Conservation (phyloP, 2,329 filamentous ascomycete genomes). For the Diaporthe destruens region DNA sequence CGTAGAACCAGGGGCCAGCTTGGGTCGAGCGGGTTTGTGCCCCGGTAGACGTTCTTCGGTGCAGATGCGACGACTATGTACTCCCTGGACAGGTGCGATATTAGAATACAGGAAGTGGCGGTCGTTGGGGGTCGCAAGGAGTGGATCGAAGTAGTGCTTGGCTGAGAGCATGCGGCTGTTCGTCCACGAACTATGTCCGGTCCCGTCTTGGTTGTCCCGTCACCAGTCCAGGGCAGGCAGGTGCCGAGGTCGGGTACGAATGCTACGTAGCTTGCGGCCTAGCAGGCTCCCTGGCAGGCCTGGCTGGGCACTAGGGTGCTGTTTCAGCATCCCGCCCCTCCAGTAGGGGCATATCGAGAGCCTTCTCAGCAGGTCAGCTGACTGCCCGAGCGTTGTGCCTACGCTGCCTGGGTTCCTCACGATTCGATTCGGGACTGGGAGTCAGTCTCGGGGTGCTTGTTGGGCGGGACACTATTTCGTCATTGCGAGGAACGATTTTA, state of each 20-base stretch:
- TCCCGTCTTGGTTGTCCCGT: background rate
- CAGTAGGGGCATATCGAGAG: background rate
- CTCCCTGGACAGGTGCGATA: background rate
- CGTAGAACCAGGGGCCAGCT: slow-evolving; percentile 9
- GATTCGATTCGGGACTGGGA: background rate
- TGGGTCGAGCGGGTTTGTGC: background rate
- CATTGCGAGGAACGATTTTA: background rate
- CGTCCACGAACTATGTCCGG: background rate
- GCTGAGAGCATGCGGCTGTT: background rate
- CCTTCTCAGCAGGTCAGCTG: slow-evolving; percentile 21
- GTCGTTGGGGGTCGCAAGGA: background rate
- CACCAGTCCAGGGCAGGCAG: background rate
- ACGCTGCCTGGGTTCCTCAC: background rate
- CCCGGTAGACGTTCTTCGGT: background rate
- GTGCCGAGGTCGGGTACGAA: slow-evolving; percentile 14
- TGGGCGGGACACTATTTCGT: slow-evolving; percentile 3
- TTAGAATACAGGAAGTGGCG: background rate
- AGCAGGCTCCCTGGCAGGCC: background rate
- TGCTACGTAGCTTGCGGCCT: background rate
- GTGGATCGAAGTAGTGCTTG: slow-evolving; percentile 8
- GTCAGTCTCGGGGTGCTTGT: background rate
- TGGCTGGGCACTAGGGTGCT: slow-evolving; percentile 1
- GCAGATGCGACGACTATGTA: background rate
- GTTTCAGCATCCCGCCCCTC: slow-evolving; percentile 16
- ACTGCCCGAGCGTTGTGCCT: slow-evolving; percentile 5